Evolutionary conservation across 257 asterid genomes (phyloP), one percentile per base, ranked within the genome.

Genomic region (Petrea volubilis): DNA sequence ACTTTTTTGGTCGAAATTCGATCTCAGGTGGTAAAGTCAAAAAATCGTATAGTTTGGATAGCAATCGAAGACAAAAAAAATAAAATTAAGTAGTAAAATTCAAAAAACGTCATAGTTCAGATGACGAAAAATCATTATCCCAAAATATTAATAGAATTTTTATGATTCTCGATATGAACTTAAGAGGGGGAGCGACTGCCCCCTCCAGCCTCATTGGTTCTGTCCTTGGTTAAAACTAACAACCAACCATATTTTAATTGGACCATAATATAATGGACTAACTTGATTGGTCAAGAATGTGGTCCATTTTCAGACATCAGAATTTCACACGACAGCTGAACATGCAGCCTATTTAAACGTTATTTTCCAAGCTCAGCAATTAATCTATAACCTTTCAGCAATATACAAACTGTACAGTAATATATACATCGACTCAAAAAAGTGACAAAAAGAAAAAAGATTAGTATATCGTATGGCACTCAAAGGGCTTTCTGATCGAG

Each of bases 401-500:
- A n/a, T 71, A 63, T 78, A 68, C 76, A 41, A 63, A 60, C 77
- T 86, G 83, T 84, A 86, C 96, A 86, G 82, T 78, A 79, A 74
- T 83, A 75, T 84, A 78, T 75, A 90, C 68, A 53, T 29, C 36
- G 12, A 10, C 55, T 20, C 44, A 28, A 52, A 47, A 23, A 17
- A 44, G 8, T 61, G 20, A 52, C 25, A 58, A 28, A 60, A 9
- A 8, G 49, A 9, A 20, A 33, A 25, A n/a, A 23, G 24, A 21
- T n/a, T 6, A 15, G 3, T 46, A 73, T 70, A 25, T 31, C 12
- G 38, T 58, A 66, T 55, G 50, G 68, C 50, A 64, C 44, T 91
- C 86, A 90, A 60, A 92, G 88, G 64, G 98, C 99, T 85, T 84
- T 92, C 78, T 95, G 99, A 78, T 90, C 99, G 31, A 92, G 82